Conservation (phyloP, 768 basidiomycete genomes). For the Lentinus brumalis region DNA sequence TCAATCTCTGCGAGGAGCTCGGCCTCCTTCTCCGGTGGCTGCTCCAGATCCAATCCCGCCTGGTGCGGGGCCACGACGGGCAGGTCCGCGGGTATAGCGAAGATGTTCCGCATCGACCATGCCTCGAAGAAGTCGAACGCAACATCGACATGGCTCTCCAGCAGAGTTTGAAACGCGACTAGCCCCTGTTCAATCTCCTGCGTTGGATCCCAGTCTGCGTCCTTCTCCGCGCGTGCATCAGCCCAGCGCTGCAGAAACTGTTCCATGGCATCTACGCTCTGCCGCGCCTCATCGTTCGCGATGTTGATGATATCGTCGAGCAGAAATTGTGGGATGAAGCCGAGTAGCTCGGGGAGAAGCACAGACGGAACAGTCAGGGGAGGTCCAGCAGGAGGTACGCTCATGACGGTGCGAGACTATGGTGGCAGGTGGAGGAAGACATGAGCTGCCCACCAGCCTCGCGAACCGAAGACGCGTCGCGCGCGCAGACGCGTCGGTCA, state of each 20-base stretch:
- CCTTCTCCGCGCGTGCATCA: slow-evolving; percentile 54
- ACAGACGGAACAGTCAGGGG: slow-evolving; percentile 42
- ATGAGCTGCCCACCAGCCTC: neutral
- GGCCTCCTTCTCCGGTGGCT: slow-evolving; percentile 55
- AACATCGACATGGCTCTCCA: slow-evolving; percentile 86
- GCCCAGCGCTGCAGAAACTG: slow-evolving; percentile 76
- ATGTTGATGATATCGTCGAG: slow-evolving; percentile 88
- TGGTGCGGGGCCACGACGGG: slow-evolving; percentile 80
- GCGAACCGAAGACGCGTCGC: neutral
- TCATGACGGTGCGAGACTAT: neutral
- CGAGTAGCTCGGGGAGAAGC: slow-evolving; percentile 72
- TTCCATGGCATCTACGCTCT: slow-evolving; percentile 80
- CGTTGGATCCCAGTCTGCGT: slow-evolving; percentile 55
- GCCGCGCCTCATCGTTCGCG: slow-evolving; percentile 76
- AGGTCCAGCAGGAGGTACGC: slow-evolving; percentile 7
- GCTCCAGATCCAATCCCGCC: slow-evolving; percentile 64
- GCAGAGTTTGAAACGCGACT: slow-evolving; percentile 83
- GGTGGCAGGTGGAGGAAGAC: neutral
- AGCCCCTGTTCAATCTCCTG: slow-evolving; percentile 80
- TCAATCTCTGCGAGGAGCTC: slow-evolving; percentile 69
- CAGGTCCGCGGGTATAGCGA: slow-evolving; percentile 68
- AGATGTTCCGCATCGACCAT: slow-evolving; percentile 88
- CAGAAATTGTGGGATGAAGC: slow-evolving; percentile 81
- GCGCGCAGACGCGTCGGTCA: neutral
- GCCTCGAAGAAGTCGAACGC: slow-evolving; percentile 92